Evolutionary conservation across 768 basidiomycete genomes (phyloP).

Genomic region (Macrocybe gigantea): DNA sequence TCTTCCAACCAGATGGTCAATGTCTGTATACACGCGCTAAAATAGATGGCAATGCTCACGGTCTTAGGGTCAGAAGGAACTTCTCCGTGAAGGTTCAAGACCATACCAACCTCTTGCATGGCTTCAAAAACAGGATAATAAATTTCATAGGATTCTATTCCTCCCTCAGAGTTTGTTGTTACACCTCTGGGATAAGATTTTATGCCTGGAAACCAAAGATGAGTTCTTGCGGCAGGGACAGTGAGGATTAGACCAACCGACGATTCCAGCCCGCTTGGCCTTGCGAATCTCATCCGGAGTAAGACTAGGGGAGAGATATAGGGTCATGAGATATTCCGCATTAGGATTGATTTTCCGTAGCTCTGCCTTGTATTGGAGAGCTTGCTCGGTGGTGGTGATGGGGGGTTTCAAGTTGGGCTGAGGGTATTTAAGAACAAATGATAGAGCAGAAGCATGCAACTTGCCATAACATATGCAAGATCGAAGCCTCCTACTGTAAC

Average conservation of each 20-base stretch:
- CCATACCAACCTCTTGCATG: slow-evolving; percentile 92
- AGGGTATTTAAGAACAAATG: slow-evolving; percentile 6
- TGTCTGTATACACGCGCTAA: neutral
- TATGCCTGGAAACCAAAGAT: slow-evolving; percentile 42
- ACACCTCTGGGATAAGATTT: slow-evolving; percentile 98
- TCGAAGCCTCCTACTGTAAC: slow-evolving; percentile 85
- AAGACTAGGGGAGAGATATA: slow-evolving; percentile 89
- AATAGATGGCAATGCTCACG: slow-evolving; percentile 18
- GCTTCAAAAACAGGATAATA: slow-evolving; percentile 92
- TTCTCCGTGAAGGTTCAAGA: slow-evolving; percentile 96
- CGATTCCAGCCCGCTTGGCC: slow-evolving; percentile 80
- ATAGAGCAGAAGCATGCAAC: slow-evolving; percentile 9
- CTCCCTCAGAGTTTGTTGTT: slow-evolving; percentile 94
- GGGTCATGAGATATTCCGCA: slow-evolving; percentile 90
- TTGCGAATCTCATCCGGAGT: slow-evolving; percentile 89
- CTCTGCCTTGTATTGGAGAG: slow-evolving; percentile 71
- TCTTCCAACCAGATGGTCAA: slow-evolving; percentile 35
- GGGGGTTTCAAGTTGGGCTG: slow-evolving; percentile 94
- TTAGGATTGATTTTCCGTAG: slow-evolving; percentile 70
- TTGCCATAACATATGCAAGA: slow-evolving; percentile 95
- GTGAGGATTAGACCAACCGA: slow-evolving; percentile 35
- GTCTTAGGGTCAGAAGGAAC: slow-evolving; percentile 77
- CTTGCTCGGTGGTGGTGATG: slow-evolving; percentile 74
- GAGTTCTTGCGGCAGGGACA: neutral
- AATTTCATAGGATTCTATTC: slow-evolving; percentile 90